phyloP scores from a whole-genome alignment of 805 yeast genomes.

The Diddensiella caesifluorescens region DNA sequence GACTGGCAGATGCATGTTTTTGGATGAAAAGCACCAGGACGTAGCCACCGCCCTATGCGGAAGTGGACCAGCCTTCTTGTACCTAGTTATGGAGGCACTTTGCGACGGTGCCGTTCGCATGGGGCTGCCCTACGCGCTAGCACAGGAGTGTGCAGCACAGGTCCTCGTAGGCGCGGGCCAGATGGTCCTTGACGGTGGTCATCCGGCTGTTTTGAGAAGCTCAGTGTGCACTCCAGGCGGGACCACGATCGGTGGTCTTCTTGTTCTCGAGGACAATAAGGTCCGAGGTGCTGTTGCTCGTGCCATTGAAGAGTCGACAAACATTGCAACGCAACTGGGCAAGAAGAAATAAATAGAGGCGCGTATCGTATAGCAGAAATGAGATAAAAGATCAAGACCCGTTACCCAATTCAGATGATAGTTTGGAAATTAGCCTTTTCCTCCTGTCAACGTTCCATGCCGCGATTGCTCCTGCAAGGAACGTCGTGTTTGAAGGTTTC shows the following conservation, averaged over 20 bases:
- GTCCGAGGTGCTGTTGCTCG: conserved; percentile 82
- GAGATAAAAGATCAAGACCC: too few relatives aligned
- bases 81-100: conserved; percentile 83
- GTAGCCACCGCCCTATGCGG: conserved; percentile 94
- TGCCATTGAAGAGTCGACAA: conserved; percentile 90
- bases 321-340: conserved; percentile 46
- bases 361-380: too few relatives aligned
- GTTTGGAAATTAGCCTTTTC: too few relatives aligned
- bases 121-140: conserved; percentile 86
- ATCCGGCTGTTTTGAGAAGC: conserved; percentile 83
- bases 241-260: conserved; percentile 91
- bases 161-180: conserved; percentile 91
- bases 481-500: not conserved
- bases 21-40: conserved; percentile 84
- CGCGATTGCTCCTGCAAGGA: conserved; percentile 16
- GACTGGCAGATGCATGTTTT: conserved; percentile 37
- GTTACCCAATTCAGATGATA: too few relatives aligned
- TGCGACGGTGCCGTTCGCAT: conserved; percentile 91
- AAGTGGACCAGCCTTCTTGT: conserved; percentile 92
- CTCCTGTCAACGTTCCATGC: not conserved
- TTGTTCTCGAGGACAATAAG: conserved; percentile 87
- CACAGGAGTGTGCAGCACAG: conserved; percentile 83
- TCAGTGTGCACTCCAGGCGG: conserved; percentile 97
- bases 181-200: conserved; percentile 81
- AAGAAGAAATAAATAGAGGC: conserved; percentile 15